phyloP scores from a whole-genome alignment of 192 early-diverging fungal species.

The Hyaloraphidium curvatum region DNA sequence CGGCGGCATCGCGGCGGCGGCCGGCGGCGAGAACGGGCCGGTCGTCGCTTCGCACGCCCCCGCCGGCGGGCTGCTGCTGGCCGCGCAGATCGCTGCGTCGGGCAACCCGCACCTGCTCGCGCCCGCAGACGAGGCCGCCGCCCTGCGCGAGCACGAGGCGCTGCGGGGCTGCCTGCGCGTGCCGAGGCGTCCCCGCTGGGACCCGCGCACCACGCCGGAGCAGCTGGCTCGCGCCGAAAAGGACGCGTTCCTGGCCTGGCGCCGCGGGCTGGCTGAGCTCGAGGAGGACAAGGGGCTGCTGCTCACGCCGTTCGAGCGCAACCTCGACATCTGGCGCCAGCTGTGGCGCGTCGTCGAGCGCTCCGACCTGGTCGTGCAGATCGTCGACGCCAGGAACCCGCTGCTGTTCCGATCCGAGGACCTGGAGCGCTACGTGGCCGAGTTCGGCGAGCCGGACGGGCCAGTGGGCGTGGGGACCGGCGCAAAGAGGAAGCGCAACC shows the following conservation, averaged over 20 bases:
- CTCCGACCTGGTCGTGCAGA: slow-evolving; percentile 89
- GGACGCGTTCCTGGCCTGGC: slow-evolving; percentile 79
- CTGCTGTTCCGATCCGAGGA: slow-evolving; percentile 77
- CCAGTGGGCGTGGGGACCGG: background rate
- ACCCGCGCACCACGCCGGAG: slow-evolving; percentile 53
- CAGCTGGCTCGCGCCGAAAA: slow-evolving; percentile 67
- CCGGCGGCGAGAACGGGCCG: no score
- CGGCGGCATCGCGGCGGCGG: no score
- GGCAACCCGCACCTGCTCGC: slow-evolving; percentile 66
- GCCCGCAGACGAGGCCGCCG: slow-evolving; percentile 53
- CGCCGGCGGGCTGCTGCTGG: slow-evolving; percentile 26
- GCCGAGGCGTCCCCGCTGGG: slow-evolving; percentile 86
- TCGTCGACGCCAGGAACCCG: slow-evolving; percentile 95
- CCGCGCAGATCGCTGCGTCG: background rate
- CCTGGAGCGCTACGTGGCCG: slow-evolving; percentile 73
- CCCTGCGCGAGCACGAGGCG: no score
- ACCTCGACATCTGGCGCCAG: slow-evolving; percentile 97
- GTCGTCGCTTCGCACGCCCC: no score
- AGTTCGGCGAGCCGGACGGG: slow-evolving; percentile 39
- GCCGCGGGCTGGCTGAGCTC: slow-evolving; percentile 63
- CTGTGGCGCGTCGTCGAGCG: slow-evolving; percentile 97
- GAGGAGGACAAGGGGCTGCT: slow-evolving; percentile 85
- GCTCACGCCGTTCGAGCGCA: slow-evolving; percentile 95
- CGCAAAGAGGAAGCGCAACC: slow-evolving; percentile 48
- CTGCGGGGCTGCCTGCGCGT: no score